phyloP scores from a whole-genome alignment of 345 rosid species.

The Citrus inodora region DNA sequence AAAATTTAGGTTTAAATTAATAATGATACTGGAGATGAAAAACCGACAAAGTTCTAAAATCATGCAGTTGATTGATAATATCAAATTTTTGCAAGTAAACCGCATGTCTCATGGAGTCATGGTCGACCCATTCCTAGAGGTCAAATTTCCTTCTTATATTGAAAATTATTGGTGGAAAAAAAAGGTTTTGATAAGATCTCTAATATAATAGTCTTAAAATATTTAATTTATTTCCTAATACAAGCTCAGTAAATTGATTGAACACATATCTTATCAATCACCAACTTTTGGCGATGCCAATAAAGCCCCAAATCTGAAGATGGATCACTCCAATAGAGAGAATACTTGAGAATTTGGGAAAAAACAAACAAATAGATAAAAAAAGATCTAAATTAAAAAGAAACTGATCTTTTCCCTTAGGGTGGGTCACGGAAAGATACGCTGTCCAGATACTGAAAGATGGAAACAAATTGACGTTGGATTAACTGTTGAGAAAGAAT shows the following conservation, averaged over 20 bases:
- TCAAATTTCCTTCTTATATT: background rate
- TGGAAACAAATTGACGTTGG: conserved; percentile 13
- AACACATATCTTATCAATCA: conserved; percentile 1
- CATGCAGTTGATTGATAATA: background rate
- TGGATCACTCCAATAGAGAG: conserved; percentile 20
- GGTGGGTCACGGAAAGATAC: conserved; percentile 9
- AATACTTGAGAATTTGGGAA: conserved; percentile 11
- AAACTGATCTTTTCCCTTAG: conserved; percentile 9
- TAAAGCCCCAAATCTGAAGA: conserved; percentile 6
- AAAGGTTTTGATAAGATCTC: background rate
- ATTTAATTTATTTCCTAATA: background rate
- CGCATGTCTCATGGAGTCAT: no score
- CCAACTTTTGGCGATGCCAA: conserved; percentile 16
- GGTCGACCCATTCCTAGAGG: background rate
- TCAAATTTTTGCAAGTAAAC: no score
- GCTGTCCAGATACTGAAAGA: background rate
- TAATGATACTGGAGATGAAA: no score
- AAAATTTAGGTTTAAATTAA: no score
- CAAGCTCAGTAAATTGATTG: background rate
- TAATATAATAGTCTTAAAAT: background rate
- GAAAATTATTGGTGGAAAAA: background rate
- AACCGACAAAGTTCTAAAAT: no score
- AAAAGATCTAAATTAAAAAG: background rate
- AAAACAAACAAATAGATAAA: conserved; percentile 18
- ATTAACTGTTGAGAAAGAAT: conserved; percentile 12